A percentile compares a stretch with the other conserved stretches of the same genome.
Conservation (phyloP, 2,329 filamentous ascomycete species). For the Periconia digitata region DNA sequence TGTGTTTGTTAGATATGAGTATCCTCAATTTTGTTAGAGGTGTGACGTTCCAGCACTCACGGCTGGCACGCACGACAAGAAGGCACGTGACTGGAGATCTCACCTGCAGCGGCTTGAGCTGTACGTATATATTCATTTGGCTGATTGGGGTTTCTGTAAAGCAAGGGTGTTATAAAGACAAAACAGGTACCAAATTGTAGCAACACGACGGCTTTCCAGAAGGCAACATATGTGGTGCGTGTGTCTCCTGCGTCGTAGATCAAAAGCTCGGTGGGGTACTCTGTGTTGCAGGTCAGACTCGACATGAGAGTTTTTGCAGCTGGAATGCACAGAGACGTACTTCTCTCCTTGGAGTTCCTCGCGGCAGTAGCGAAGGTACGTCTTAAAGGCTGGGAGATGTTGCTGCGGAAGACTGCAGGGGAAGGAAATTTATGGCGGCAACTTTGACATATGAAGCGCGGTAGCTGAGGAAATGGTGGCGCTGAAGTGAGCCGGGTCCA, state of each 20-base stretch:
- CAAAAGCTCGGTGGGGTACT: constrained; percentile 31
- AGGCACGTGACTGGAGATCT: constrained; percentile 5
- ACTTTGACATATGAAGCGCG: constrained; percentile 25
- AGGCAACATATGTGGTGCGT: constrained; percentile 37
- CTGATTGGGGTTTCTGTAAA: constrained; percentile 39
- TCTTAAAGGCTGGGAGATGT: constrained; percentile 16
- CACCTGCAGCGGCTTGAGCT: constrained; percentile 32
- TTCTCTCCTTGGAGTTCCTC: constrained; percentile 23
- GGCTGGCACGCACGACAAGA: neutral
- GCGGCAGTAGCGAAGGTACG: constrained; percentile 11
- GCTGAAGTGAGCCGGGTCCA: constrained; percentile 5
- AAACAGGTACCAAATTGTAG: constrained; percentile 37
- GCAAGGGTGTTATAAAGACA: constrained; percentile 33
- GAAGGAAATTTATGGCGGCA: constrained; percentile 37
- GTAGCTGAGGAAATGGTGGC: constrained; percentile 4
- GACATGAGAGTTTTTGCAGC: neutral
- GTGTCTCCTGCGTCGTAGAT: constrained; percentile 43
- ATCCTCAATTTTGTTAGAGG: too few species aligned
- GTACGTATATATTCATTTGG: constrained; percentile 30
- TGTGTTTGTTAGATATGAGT: constrained; percentile 5
- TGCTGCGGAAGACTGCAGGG: constrained; percentile 22
- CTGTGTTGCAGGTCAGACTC: too few species aligned
- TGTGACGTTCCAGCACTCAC: too few species aligned
- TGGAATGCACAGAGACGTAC: constrained; percentile 12
- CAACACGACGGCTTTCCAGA: constrained; percentile 40